Conservation (phyloP, 1,284 basidiomycete genomes). For the Uromyces viciae-fabae region DNA sequence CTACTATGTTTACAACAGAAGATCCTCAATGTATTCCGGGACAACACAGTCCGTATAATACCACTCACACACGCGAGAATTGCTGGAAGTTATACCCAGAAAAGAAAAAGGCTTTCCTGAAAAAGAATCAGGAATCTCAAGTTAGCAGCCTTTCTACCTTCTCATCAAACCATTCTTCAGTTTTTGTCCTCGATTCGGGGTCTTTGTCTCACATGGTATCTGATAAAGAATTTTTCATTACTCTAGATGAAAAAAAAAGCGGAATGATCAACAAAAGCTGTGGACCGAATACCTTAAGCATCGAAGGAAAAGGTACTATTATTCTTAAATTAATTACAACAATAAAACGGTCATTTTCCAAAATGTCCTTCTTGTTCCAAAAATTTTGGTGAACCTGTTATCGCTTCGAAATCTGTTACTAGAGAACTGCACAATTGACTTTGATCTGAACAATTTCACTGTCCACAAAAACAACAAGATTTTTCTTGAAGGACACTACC, state of each 20-base stretch:
- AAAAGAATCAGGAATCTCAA: not conserved
- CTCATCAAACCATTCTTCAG: not conserved
- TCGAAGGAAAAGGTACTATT: not conserved
- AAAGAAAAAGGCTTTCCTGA: not conserved
- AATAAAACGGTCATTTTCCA: not conserved
- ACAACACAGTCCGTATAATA: too few relatives aligned
- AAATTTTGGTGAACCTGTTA: not conserved
- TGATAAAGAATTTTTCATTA: too few relatives aligned
- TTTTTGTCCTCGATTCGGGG: not conserved
- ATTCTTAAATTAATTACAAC: not conserved
- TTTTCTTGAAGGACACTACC: not conserved
- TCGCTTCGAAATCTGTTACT: not conserved
- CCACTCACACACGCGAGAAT: too few relatives aligned
- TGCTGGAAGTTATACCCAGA: not conserved
- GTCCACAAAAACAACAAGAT: not conserved
- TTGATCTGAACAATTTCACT: not conserved
- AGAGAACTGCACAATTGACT: not conserved
- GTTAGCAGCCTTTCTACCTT: not conserved
- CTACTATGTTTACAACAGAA: too few relatives aligned
- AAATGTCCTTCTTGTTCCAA: not conserved
- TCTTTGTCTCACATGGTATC: not conserved
- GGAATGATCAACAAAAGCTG: not conserved
- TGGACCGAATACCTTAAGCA: not conserved
- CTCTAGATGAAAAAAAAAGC: not conserved
- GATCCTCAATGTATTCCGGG: too few relatives aligned